Conservation (phyloP, 257 asterid genomes). For the Solanum arcanum region DNA sequence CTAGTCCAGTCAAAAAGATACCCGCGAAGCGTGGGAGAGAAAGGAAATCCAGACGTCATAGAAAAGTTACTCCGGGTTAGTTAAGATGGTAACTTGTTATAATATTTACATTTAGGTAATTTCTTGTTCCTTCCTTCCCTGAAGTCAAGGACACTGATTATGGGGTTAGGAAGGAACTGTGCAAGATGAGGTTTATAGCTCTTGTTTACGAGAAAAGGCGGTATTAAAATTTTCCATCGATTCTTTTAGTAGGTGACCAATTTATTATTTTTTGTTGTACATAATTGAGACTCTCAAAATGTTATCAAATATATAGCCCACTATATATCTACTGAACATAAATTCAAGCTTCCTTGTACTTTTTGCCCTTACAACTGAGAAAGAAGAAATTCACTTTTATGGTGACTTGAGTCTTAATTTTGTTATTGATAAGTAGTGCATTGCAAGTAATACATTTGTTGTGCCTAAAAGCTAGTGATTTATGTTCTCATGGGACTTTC, state of each 20-base stretch:
- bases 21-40: constrained; percentile 44
- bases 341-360: neutral
- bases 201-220: neutral
- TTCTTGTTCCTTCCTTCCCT: constrained; percentile 19
- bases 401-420: neutral
- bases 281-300: neutral
- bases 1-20: constrained; percentile 12
- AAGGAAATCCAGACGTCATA: constrained; percentile 48
- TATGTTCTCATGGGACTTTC: neutral
- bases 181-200: constrained; percentile 23
- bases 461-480: neutral
- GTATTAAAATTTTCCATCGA: neutral
- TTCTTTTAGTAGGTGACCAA: constrained; percentile 1
- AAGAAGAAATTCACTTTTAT: neutral
- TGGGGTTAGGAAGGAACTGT: constrained; percentile 13
- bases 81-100: constrained; percentile 11
- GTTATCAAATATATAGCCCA: neutral
- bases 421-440: neutral
- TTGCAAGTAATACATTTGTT: neutral
- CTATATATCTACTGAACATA: neutral
- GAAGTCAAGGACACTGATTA: constrained; percentile 4
- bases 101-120: constrained; percentile 12
- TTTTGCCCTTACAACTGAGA: neutral
- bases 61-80: constrained; percentile 40
- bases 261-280: constrained; percentile 25